phyloP scores from a whole-genome alignment of 345 rosid species.

The Gynandropsis gynandra region DNA sequence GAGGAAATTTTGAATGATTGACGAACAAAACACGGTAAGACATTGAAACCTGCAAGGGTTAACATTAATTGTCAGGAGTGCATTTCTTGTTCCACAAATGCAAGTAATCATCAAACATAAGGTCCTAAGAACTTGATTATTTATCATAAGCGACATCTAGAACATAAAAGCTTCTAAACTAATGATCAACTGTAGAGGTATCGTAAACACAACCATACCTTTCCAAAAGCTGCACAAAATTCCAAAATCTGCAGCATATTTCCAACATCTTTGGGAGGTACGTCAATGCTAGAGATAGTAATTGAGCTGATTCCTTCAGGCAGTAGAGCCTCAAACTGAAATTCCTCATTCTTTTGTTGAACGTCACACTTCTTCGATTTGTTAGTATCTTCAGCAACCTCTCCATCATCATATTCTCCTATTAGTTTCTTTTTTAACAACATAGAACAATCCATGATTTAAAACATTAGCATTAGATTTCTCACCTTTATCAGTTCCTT shows the following conservation, averaged over 20 bases:
- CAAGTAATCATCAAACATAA: neutral
- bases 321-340: constrained; percentile 30
- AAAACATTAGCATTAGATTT: neutral
- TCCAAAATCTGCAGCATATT: constrained; percentile 63
- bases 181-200: neutral
- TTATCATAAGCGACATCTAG: neutral
- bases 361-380: constrained; percentile 5
- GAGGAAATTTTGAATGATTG: neutral
- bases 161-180: neutral
- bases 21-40: neutral
- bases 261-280: constrained; percentile 51
- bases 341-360: constrained; percentile 22
- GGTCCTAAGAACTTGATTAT: neutral
- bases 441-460: neutral
- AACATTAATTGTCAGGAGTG: neutral
- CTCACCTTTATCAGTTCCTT: neutral
- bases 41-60: too few species aligned
- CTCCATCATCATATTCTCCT: neutral
- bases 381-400: neutral
- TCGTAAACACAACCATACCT: constrained; percentile 33
- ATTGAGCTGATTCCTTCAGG: constrained; percentile 46
- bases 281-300: constrained; percentile 46
- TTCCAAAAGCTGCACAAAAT: constrained; percentile 71
- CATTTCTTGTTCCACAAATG: neutral
- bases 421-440: neutral